Percentiles rank a stretch among this genome's conserved stretches.
These are phyloP conservation scores for Sanguinoderma infundibulare DNA, from an alignment of 1,284 basidiomycete genomes.

Conservation along the genomic window DNA sequence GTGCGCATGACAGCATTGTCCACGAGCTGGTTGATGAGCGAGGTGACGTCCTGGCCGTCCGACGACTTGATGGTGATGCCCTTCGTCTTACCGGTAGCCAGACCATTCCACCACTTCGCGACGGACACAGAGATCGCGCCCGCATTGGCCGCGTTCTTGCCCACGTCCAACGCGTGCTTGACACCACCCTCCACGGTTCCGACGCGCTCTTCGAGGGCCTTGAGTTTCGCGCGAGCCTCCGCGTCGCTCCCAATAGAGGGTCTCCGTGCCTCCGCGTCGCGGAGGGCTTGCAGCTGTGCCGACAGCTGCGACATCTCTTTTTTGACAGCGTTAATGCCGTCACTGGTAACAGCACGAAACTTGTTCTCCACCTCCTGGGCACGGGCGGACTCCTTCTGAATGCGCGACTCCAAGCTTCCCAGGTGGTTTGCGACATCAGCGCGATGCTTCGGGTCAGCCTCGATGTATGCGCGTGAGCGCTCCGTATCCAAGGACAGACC, in stretches of 20 bases:
- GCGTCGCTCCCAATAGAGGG: constrained; percentile 45
- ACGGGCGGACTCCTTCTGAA: constrained; percentile 59
- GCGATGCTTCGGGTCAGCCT: constrained; percentile 52
- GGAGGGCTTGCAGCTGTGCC: constrained; percentile 49
- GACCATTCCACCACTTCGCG: constrained; percentile 64
- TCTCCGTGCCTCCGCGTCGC: constrained; percentile 32
- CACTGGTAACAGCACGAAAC: constrained; percentile 47
- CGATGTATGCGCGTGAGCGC: constrained; percentile 50
- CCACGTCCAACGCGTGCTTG: constrained; percentile 70
- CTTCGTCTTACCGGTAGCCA: constrained; percentile 44
- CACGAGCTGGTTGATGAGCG: constrained; percentile 75
- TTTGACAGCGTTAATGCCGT: constrained; percentile 53
- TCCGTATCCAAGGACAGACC: constrained; percentile 59
- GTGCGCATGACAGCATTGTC: constrained; percentile 68
- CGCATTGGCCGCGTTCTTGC: constrained; percentile 52
- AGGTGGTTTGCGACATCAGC: constrained; percentile 57
- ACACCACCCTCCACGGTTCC: constrained; percentile 69
- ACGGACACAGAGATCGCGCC: constrained; percentile 40
- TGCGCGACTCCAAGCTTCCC: constrained; percentile 56
- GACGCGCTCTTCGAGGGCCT: constrained; percentile 63
- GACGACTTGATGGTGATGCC: constrained; percentile 69
- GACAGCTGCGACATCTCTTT: constrained; percentile 59
- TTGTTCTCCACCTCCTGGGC: constrained; percentile 58
- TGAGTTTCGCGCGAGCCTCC: constrained; percentile 59
- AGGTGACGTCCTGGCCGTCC: constrained; percentile 78